Evolutionary conservation across 2,329 filamentous ascomycete genomes (phyloP), one percentile per base, ranked within the genome.

Genomic region (Fonsecaea pugnacius): DNA sequence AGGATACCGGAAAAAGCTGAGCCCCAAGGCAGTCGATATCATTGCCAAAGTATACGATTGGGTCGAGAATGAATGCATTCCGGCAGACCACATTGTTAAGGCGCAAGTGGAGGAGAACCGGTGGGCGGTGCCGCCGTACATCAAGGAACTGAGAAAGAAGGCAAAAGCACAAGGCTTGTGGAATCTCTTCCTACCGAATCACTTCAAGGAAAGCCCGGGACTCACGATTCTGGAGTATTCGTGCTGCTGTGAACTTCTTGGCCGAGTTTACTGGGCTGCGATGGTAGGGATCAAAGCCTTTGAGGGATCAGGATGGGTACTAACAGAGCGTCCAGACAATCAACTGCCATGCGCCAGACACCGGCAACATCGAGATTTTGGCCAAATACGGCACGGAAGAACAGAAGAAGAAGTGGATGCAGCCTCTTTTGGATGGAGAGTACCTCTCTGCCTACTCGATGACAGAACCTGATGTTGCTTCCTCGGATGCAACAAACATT

Each of bases 141-240:
- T 96, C 63, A 91, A 96, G 67, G 89, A 93, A 60, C 83, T 96
- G 70, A 95, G 96, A 83, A 81, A 79, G 68, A 88, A 90, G 76
- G 92, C 91, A 51, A 84, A 83, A 72, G 82, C 87, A 68, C 83
- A 92, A 32, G 91, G 91, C 1, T 82, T 96, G 38, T 96, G 91
- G 91, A 96, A 96, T 79, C 88, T 96, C 85, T 96, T 96, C 82
- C 78, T 96, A 67, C 91, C 91, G 66, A 90, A 88, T 68, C 90
- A 95, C 80, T 96, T 95, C 83, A 91, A 89, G 78, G 91, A 95
- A 79, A 92, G 90, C 1, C 90, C 91, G 9, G 92, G 92, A 56
- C 94, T 91, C 80, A 90, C 88, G 62, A 96, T 95, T 78, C 82
- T 96, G 69, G 92, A 96, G 79, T 96, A 96, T 75, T 91, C 91